Evolutionary conservation across 2,329 filamentous ascomycete genomes (phyloP).

Genomic region (Tolypocladium cylindrosporum): DNA sequence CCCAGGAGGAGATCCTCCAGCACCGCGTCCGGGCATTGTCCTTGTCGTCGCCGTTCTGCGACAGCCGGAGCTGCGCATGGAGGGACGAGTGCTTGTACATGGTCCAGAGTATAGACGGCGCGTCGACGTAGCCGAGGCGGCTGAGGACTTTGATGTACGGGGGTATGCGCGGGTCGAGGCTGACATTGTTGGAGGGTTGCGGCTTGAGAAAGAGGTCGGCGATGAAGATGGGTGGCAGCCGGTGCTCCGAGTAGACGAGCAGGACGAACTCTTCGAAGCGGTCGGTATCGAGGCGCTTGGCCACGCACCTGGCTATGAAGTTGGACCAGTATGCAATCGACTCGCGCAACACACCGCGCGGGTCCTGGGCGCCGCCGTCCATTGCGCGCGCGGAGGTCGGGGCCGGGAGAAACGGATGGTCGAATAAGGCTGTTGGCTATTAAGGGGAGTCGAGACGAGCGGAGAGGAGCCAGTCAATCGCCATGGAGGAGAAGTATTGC

Average conservation of each 20-base stretch:
- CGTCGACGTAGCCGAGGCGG: slow-evolving; percentile 39
- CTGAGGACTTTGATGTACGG: slow-evolving; percentile 50
- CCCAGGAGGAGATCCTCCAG: slow-evolving; percentile 48
- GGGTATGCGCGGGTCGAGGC: slow-evolving; percentile 48
- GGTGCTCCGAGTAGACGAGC: slow-evolving; percentile 39
- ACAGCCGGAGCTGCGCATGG: slow-evolving; percentile 19
- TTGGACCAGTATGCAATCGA: slow-evolving; percentile 33
- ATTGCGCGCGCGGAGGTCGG: slow-evolving; percentile 8
- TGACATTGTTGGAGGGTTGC: slow-evolving; percentile 33
- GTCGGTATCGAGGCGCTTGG: slow-evolving; percentile 39
- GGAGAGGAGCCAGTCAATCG: background rate
- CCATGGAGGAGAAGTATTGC: slow-evolving; percentile 1
- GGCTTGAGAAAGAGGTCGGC: slow-evolving; percentile 52
- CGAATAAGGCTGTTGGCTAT: background rate
- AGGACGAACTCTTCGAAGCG: slow-evolving; percentile 42
- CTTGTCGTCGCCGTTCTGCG: slow-evolving; percentile 2
- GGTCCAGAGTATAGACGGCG: slow-evolving; percentile 42
- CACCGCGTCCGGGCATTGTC: slow-evolving; percentile 17
- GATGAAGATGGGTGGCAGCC: slow-evolving; percentile 38
- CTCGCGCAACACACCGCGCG: slow-evolving; percentile 12
- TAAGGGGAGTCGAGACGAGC: background rate
- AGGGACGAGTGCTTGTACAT: slow-evolving; percentile 48
- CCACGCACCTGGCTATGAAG: slow-evolving; percentile 41
- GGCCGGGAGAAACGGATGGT: background rate
- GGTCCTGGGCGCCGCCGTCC: slow-evolving; percentile 13